Conservation (phyloP, 1,284 basidiomycete genomes). For the Caloboletus firmus region DNA sequence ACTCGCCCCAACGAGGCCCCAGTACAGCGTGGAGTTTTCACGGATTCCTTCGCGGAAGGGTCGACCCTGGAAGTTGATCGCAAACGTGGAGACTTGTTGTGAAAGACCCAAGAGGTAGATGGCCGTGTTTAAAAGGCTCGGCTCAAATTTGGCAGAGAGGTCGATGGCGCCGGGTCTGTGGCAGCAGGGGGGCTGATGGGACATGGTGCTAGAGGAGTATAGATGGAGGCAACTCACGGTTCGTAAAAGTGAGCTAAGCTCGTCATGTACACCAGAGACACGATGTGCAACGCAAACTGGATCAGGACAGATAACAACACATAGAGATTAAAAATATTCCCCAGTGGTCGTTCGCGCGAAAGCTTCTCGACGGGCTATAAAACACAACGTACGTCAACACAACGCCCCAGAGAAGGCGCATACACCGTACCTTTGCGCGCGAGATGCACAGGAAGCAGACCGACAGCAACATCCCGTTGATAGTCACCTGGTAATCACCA, state of each 20-base stretch:
- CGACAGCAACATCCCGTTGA: constrained; percentile 94
- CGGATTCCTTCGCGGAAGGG: constrained; percentile 96
- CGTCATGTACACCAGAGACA: constrained; percentile 88
- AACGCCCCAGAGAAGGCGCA: neutral
- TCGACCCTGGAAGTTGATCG: constrained; percentile 96
- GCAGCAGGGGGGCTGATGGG: neutral
- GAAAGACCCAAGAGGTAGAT: constrained; percentile 92
- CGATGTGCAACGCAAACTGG: constrained; percentile 92
- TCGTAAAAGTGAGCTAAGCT: constrained; percentile 75
- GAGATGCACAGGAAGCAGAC: constrained; percentile 97
- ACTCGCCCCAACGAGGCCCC: constrained; percentile 83
- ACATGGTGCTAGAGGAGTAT: neutral
- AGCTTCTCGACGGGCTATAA: constrained; percentile 85
- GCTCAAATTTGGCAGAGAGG: constrained; percentile 92
- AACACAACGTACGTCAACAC: constrained; percentile 8
- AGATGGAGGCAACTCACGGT: constrained; percentile 53
- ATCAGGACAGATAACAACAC: constrained; percentile 86
- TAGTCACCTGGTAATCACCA: constrained; percentile 93
- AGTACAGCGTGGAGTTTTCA: constrained; percentile 90
- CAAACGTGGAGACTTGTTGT: constrained; percentile 95
- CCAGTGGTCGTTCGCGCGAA: constrained; percentile 85
- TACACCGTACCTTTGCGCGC: constrained; percentile 77
- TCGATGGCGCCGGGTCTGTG: constrained; percentile 78
- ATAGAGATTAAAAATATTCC: constrained; percentile 95
- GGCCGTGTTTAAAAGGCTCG: constrained; percentile 89